phyloP scores from a whole-genome alignment of 306 rosid species.

The Corylus americana region DNA sequence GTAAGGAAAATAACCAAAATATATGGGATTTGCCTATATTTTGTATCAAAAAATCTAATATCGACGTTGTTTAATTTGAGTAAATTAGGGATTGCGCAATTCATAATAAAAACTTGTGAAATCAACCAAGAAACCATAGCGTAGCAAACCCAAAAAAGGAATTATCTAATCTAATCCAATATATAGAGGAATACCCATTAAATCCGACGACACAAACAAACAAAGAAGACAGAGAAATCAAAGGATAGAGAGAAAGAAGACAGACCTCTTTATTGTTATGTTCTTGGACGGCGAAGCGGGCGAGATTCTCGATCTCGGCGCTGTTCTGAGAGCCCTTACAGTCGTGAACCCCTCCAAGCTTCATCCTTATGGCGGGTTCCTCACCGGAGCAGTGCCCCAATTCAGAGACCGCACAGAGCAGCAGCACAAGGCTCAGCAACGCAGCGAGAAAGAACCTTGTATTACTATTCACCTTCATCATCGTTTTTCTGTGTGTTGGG shows the following conservation, averaged over 20 bases:
- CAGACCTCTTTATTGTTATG: conserved; percentile 51
- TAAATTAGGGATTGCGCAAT: not conserved
- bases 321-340: conserved; percentile 27
- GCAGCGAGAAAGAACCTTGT: not conserved
- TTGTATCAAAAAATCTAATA: not conserved
- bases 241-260: not conserved
- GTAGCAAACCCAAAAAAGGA: not conserved
- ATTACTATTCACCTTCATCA: conserved; percentile 24
- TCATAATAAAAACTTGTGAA: not conserved
- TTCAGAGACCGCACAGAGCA: conserved; percentile 28
- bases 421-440: conserved; percentile 10
- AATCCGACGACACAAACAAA: not conserved
- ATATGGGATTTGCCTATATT: no score
- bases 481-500: not conserved
- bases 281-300: conserved; percentile 54
- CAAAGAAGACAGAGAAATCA: not conserved
- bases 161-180: not conserved
- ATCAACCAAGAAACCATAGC: not conserved
- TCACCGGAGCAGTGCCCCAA: conserved; percentile 30
- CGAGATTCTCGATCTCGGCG: conserved; percentile 38
- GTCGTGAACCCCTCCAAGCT: conserved; percentile 30
- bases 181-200: not conserved
- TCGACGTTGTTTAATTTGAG: not conserved
- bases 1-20: no score
- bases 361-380: conserved; percentile 14